Conservation (phyloP, 306 rosid species). For the Vigna hirtella region DNA sequence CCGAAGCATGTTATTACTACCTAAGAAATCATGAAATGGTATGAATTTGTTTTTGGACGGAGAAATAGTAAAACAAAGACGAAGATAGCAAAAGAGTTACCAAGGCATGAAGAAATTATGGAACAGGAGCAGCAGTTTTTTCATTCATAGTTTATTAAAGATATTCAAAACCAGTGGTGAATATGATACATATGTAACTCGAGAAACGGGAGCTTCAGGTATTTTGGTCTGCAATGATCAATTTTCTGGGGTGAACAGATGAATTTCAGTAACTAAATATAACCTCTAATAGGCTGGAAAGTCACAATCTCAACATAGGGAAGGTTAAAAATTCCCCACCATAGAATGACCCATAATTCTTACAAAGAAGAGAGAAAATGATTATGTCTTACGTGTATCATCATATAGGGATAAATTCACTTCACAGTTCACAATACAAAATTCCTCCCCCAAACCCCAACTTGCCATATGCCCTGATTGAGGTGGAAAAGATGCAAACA, state of each 20-base stretch:
- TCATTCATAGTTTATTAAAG: no score
- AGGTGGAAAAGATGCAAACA: slow-evolving; percentile 5
- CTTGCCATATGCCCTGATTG: slow-evolving; percentile 2
- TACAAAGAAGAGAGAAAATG: neutral
- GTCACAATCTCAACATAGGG: neutral
- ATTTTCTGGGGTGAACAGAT: neutral
- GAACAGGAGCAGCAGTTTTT: neutral
- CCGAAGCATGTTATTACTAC: neutral
- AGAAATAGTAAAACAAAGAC: neutral
- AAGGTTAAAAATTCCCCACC: neutral
- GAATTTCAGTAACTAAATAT: no score
- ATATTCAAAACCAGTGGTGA: neutral
- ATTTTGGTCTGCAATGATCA: neutral
- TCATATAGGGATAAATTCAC: neutral
- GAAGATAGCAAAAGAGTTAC: neutral
- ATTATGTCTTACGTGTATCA: neutral
- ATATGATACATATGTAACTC: neutral
- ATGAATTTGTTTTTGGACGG: neutral
- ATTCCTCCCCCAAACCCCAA: neutral
- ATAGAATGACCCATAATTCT: neutral
- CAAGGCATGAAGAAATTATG: neutral
- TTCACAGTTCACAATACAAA: neutral
- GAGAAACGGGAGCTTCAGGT: neutral
- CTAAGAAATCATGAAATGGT: neutral
- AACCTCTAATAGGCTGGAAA: neutral